Percentiles rank a stretch among this genome's conserved stretches.
Evolutionary conservation across 2,329 filamentous ascomycete genomes (phyloP).

Genomic region (Stromatinia cepivora): DNA sequence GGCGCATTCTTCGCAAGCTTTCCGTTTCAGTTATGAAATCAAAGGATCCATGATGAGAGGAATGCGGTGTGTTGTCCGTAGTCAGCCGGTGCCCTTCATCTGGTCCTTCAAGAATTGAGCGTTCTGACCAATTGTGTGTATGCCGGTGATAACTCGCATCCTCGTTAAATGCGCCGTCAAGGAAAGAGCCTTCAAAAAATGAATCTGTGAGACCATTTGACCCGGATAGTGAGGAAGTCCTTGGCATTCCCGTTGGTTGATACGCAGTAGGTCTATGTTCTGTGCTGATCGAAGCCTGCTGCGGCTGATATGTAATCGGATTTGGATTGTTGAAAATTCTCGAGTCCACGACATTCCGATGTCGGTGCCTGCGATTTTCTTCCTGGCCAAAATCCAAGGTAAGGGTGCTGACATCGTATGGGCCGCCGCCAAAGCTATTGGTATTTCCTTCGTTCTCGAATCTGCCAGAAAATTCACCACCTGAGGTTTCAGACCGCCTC

Average conservation of each 20-base stretch:
- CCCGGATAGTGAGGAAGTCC: conserved; percentile 44
- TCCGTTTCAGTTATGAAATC: conserved; percentile 56
- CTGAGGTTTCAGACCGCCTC: conserved; percentile 41
- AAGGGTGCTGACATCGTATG: conserved; percentile 33
- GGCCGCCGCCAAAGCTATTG: conserved; percentile 37
- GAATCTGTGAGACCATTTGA: conserved; percentile 69
- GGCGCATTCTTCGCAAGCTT: conserved; percentile 44
- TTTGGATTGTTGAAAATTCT: conserved; percentile 41
- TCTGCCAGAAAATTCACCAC: conserved; percentile 23
- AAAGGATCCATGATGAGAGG: conserved; percentile 49
- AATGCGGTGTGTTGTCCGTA: conserved; percentile 35
- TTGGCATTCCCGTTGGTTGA: conserved; percentile 33
- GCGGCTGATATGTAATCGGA: conserved; percentile 31
- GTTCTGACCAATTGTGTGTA: conserved; percentile 54
- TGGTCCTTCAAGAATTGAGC: conserved; percentile 54
- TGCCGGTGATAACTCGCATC: conserved; percentile 46
- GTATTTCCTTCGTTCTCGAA: conserved; percentile 23
- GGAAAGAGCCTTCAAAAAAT: conserved; percentile 73
- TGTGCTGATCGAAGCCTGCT: conserved; percentile 26
- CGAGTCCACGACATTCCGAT: conserved; percentile 49
- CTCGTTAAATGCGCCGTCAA: conserved; percentile 65
- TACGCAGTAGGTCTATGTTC: conserved; percentile 38
- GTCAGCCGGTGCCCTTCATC: conserved; percentile 43
- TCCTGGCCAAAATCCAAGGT: conserved; percentile 32
- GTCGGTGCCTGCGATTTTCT: conserved; percentile 50